phyloP scores from a whole-genome alignment of 2,329 filamentous ascomycete genomes.

The Trichoderma hamatum region DNA sequence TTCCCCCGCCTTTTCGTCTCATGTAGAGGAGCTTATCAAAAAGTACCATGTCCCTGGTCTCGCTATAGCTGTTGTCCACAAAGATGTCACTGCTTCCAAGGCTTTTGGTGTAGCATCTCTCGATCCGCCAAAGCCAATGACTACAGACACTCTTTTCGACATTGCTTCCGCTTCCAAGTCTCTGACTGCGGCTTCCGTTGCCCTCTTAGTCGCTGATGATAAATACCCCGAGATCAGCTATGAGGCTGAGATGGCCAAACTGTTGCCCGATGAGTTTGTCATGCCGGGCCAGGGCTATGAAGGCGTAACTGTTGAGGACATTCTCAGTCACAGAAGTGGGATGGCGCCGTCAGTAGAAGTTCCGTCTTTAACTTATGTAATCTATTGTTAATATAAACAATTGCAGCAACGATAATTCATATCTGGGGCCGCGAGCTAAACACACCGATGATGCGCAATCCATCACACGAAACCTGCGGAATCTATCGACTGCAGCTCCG shows the following conservation, averaged over 20 bases:
- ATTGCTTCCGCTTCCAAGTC: constrained; percentile 36
- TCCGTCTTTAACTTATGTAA: background rate
- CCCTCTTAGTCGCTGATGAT: constrained; percentile 33
- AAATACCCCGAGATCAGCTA: constrained; percentile 33
- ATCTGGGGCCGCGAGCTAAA: constrained; percentile 29
- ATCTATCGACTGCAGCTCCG: constrained; percentile 33
- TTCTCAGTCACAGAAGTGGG: constrained; percentile 35
- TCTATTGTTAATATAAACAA: background rate
- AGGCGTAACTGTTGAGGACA: constrained; percentile 33
- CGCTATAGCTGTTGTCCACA: constrained; percentile 32
- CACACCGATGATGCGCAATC: constrained; percentile 33
- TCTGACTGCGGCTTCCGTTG: constrained; percentile 35
- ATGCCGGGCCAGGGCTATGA: constrained; percentile 31
- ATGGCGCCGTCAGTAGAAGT: constrained; percentile 30
- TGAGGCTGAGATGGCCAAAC: constrained; percentile 32
- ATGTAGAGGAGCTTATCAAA: constrained; percentile 30
- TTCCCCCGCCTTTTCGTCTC: constrained; percentile 29
- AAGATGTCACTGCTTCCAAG: constrained; percentile 30
- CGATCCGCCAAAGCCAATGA: constrained; percentile 29
- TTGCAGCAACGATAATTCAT: constrained; percentile 34
- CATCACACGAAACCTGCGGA: constrained; percentile 36
- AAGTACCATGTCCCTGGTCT: constrained; percentile 34
- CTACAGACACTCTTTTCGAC: constrained; percentile 36
- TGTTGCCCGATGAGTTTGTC: constrained; percentile 37
- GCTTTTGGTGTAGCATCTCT: constrained; percentile 33